A percentile compares a stretch with the other conserved stretches of the same genome.
phyloP scores from a whole-genome alignment of 2,329 filamentous ascomycete genomes.

The Didymellaceae sp. region DNA sequence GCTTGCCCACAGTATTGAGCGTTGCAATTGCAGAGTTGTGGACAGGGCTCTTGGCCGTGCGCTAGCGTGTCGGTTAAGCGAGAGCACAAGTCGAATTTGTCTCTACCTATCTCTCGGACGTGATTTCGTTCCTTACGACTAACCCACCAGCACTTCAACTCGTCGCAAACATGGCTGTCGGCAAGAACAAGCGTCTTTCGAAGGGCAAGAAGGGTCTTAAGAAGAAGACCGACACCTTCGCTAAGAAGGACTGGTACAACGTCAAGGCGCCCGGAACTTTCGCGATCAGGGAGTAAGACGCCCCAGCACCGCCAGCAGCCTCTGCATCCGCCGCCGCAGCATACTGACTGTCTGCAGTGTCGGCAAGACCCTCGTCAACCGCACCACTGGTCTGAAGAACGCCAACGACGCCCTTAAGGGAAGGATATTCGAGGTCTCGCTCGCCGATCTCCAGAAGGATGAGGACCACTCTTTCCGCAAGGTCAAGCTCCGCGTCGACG shows the following conservation, averaged over 20 bases:
- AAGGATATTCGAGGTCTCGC: slow-evolving; percentile 97
- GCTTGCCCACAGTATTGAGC: background rate
- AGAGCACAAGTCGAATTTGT: slow-evolving; percentile 11
- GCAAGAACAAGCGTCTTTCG: slow-evolving; percentile 99
- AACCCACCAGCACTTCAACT: slow-evolving; percentile 41
- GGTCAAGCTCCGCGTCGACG: slow-evolving; percentile 97
- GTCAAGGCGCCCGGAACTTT: slow-evolving; percentile 98
- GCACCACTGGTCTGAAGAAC: slow-evolving; percentile 99
- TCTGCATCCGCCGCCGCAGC: slow-evolving; percentile 13
- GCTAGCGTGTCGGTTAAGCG: background rate
- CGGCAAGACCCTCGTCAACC: slow-evolving; percentile 99
- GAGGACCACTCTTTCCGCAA: slow-evolving; percentile 99
- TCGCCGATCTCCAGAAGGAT: slow-evolving; percentile 99
- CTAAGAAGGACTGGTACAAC: slow-evolving; percentile 98
- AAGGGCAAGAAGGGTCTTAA: slow-evolving; percentile 99
- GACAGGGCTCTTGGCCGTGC: background rate
- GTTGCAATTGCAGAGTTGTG: background rate
- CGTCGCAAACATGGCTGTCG: slow-evolving; percentile 80
- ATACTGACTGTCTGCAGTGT: slow-evolving; percentile 67
- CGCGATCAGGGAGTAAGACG: slow-evolving; percentile 89
- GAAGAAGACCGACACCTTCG: slow-evolving; percentile 99
- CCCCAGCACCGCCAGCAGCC: slow-evolving; percentile 24
- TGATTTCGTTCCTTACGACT: slow-evolving; percentile 29
- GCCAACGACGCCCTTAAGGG: slow-evolving; percentile 99
- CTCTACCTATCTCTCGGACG: background rate